phyloP scores from a whole-genome alignment of 306 rosid genomes.

The Fragaria ananassa region DNA sequence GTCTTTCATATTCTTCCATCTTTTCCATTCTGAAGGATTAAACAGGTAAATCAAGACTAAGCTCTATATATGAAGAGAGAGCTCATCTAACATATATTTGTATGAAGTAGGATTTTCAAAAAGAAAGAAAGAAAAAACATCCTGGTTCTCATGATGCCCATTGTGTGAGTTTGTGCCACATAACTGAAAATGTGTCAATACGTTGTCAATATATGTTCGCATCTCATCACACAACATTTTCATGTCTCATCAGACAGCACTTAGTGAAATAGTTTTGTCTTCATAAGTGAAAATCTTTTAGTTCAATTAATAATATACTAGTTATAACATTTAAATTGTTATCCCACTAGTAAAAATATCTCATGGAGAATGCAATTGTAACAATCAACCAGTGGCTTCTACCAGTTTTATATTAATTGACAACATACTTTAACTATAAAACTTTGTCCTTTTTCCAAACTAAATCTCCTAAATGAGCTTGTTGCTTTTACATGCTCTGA shows the following conservation, averaged over 20 bases:
- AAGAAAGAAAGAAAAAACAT: too few relatives aligned
- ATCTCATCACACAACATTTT: too few relatives aligned
- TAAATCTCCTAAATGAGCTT: not conserved
- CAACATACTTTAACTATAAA: not conserved
- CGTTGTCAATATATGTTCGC: too few relatives aligned
- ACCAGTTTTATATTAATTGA: not conserved
- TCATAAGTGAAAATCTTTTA: fast-evolving
- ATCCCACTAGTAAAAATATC: too few relatives aligned
- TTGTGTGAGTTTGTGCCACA: too few relatives aligned
- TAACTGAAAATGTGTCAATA: too few relatives aligned
- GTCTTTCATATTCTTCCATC: not conserved
- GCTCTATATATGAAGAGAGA: not conserved
- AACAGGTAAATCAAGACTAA: not conserved
- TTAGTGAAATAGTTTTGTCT: too few relatives aligned
- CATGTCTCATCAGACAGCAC: too few relatives aligned
- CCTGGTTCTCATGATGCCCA: too few relatives aligned
- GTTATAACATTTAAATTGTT: too few relatives aligned
- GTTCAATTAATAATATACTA: too few relatives aligned
- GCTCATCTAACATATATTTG: not conserved
- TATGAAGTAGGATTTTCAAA: too few relatives aligned
- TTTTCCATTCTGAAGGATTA: not conserved
- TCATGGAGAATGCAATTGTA: not conserved
- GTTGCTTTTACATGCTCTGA: not conserved
- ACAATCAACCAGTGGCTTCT: not conserved
- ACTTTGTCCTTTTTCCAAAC: not conserved